A percentile compares a stretch with the other conserved stretches of the same genome.
Conservation (phyloP, 371 early-diverging fungal species). For the Mucor piriformis region DNA sequence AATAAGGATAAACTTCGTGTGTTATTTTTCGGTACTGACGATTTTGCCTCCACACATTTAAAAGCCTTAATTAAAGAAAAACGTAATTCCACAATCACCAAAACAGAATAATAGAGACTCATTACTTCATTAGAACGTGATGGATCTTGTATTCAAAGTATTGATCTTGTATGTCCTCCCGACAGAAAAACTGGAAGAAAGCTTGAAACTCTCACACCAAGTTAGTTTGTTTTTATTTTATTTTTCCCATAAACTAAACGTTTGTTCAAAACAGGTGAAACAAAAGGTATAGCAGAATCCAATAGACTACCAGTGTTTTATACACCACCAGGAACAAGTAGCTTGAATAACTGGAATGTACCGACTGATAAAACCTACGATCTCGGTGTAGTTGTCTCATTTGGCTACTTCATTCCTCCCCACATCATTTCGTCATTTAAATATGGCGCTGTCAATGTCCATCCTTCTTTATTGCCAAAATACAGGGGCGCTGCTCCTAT, state of each 20-base stretch:
- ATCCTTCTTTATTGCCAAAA: conserved; percentile 86
- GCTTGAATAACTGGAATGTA: conserved; percentile 36
- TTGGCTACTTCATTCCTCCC: conserved; percentile 87
- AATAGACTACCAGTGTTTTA: conserved; percentile 34
- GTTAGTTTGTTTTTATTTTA: conserved; percentile 10
- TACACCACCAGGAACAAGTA: conserved; percentile 30
- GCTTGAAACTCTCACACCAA: conserved; percentile 42
- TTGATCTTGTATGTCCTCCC: conserved; percentile 76
- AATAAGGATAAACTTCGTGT: conserved; percentile 35
- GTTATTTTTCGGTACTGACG: conserved; percentile 86
- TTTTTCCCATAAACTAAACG: too few species aligned
- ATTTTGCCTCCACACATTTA: conserved; percentile 74
- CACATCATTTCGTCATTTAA: conserved; percentile 68
- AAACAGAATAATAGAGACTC: too few species aligned
- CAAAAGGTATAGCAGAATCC: conserved; percentile 44
- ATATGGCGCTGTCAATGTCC: conserved; percentile 82
- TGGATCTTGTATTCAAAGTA: conserved; percentile 42
- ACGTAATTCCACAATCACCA: conserved; percentile 24
- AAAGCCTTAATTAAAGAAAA: conserved; percentile 59
- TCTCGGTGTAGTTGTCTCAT: conserved; percentile 92
- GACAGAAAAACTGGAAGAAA: conserved; percentile 56
- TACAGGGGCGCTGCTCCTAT: conserved; percentile 95
- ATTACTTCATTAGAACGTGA: background rate
- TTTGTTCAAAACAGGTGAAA: conserved; percentile 44
- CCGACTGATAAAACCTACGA: conserved; percentile 51